Base-by-base conservation (phyloP, 352 stramenopile species). In the Albugo laibachii region DNA sequence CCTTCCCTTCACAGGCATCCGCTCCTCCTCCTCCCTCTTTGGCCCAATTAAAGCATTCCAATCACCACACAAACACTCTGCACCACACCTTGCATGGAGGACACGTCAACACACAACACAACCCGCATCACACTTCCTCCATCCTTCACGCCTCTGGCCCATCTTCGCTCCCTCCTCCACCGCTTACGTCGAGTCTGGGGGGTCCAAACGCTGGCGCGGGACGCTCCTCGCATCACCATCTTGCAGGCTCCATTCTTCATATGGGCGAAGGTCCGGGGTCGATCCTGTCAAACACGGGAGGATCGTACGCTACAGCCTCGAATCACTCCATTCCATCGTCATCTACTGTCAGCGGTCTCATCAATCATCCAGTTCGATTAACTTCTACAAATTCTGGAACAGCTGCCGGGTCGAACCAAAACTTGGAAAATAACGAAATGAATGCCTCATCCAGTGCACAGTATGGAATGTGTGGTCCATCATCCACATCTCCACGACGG, bases 71-170 rank as follows among this genome's bases (percentile, higher is more conserved):
- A 27, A 45, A 48, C 13, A 36, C 43, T 12, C 41, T 57, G 27
- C 53, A 83, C 27, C 74, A 87, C 45, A 70, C 74, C 35, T 66
- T 87, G 10, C 74, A 87, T 48, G 74, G 74, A 35, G 66, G 69
- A 20, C 56, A 58, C 53, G 63, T 59, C 15, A 50, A 62, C 18
- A 47, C 40, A 11, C 54, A 50, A 11, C 54, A 65, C 8, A 43
- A 43, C 16, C 3, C 38, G 8, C 16, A 35, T 11, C 43, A 48
- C 6, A 20, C 15, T 37, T 48, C 15, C 36, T 60, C 54, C 8
- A 67, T 87, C 13, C 58, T 84, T 59, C 71, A 87, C 45, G 58
- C 59, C 38, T 24, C 38, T 1, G 65, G 65, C 0, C 68, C 68
- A 5, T 65, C 73, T 11, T 66, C 72, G 13, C 57, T 86, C 2